A percentile compares a stretch with the other conserved stretches of the same genome.
Evolutionary conservation across 1,284 basidiomycete species (phyloP).

Genomic region (Anthracocystis panici-leucophaei): DNA sequence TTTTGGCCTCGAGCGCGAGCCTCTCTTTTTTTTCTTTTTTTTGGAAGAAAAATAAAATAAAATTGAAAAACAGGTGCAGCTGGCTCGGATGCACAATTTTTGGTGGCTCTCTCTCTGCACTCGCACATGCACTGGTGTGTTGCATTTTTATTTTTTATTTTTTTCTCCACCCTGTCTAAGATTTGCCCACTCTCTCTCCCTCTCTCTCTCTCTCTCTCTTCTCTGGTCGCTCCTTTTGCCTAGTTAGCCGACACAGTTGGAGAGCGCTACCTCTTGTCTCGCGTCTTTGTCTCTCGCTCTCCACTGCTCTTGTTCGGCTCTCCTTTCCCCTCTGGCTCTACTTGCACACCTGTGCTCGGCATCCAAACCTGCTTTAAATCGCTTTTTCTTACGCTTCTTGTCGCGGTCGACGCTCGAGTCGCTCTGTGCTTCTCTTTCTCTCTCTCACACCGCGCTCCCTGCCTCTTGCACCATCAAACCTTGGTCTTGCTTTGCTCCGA

Average conservation of each 20-base stretch:
- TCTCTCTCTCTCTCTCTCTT: neutral
- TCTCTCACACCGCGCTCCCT: neutral
- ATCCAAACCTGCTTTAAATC: neutral
- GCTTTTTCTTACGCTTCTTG: neutral
- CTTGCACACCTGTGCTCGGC: conserved; percentile 4
- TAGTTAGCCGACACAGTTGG: conserved; percentile 7
- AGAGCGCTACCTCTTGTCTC: neutral
- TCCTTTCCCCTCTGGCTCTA: neutral
- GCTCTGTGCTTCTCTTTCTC: neutral
- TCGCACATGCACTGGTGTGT: neutral
- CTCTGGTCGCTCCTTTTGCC: neutral
- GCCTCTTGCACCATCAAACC: no score
- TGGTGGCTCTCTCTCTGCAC: neutral
- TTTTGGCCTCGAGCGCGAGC: no score
- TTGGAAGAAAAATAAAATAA: neutral
- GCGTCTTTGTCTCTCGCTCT: neutral
- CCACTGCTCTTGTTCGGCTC: conserved; percentile 1
- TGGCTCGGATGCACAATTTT: conserved; percentile 3
- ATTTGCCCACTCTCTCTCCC: neutral
- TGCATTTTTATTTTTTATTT: neutral
- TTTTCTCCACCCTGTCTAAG: neutral
- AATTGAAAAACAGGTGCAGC: neutral
- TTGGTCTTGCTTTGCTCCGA: no score
- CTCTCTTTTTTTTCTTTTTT: neutral
- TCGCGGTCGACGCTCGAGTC: conserved; percentile 1